A percentile compares a stretch with the other conserved stretches of the same genome.
phyloP scores from a whole-genome alignment of 2,329 filamentous ascomycete species.

The Ophiostoma montium region DNA sequence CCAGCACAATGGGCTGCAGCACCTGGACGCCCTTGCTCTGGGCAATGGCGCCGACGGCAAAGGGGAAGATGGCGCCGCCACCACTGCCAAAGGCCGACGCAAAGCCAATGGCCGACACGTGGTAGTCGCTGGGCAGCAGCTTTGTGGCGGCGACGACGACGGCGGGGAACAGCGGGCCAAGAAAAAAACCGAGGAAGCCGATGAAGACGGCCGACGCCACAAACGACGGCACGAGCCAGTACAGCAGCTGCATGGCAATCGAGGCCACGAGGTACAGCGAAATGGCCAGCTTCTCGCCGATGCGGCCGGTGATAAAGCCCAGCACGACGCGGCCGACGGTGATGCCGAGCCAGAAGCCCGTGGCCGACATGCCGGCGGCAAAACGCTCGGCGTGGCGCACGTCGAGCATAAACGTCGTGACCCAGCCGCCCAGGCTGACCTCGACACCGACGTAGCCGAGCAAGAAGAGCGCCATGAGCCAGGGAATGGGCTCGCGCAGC shows the following conservation, averaged over 20 bases:
- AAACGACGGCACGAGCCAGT: slow-evolving; percentile 71
- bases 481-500: slow-evolving; percentile 44
- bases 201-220: slow-evolving; percentile 60
- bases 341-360: slow-evolving; percentile 74
- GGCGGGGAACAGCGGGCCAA: slow-evolving; percentile 66
- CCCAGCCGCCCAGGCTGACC: slow-evolving; percentile 50
- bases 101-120: slow-evolving; percentile 71
- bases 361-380: slow-evolving; percentile 59
- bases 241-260: slow-evolving; percentile 53
- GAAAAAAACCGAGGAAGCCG: slow-evolving; percentile 60
- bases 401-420: slow-evolving; percentile 75
- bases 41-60: slow-evolving; percentile 56
- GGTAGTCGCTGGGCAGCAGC: slow-evolving; percentile 55
- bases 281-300: slow-evolving; percentile 58
- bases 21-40: slow-evolving; percentile 39
- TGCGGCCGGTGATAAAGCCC: slow-evolving; percentile 59
- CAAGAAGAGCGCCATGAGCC: slow-evolving; percentile 61
- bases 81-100: slow-evolving; percentile 62
- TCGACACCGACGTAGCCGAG: slow-evolving; percentile 70
- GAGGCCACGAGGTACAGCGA: slow-evolving; percentile 48
- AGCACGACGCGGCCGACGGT: slow-evolving; percentile 59
- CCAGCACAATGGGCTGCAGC: slow-evolving; percentile 41
- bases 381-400: slow-evolving; percentile 57
- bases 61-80: slow-evolving; percentile 52
- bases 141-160: slow-evolving; percentile 61